Evolutionary conservation across 2,329 filamentous ascomycete species (phyloP).

Genomic region (Penicillium sp.): DNA sequence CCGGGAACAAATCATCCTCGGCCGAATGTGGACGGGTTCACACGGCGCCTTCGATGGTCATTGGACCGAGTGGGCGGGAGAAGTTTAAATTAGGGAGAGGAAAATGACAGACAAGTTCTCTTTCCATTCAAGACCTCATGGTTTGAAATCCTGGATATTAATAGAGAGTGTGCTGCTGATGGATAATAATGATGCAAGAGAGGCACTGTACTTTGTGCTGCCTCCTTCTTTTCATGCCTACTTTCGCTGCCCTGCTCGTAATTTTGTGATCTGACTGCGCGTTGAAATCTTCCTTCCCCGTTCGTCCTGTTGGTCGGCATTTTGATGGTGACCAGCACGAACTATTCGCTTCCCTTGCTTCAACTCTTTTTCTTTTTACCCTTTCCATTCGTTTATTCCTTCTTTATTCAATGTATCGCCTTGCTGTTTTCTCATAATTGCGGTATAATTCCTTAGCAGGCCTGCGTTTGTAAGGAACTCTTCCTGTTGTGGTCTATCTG

Average conservation of each 20-base stretch:
- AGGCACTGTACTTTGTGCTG: background rate
- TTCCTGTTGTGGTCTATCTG: background rate
- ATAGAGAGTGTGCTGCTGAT: no score
- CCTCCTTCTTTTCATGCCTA: background rate
- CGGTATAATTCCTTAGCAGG: no score
- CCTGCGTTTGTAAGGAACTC: background rate
- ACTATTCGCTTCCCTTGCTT: constrained; percentile 12
- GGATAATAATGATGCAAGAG: background rate
- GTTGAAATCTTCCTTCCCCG: constrained; percentile 3
- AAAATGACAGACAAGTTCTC: background rate
- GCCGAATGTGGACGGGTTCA: constrained; percentile 18
- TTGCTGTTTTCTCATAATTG: background rate
- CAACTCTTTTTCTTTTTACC: constrained; percentile 2
- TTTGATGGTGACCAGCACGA: constrained; percentile 15
- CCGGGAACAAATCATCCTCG: constrained; percentile 27
- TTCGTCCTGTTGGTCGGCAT: constrained; percentile 6
- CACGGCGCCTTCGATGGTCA: constrained; percentile 25
- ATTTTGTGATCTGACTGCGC: background rate
- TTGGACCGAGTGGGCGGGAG: constrained; percentile 25
- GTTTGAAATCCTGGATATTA: no score
- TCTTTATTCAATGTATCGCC: background rate
- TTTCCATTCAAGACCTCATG: background rate
- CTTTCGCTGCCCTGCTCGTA: background rate
- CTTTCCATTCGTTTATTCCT: background rate
- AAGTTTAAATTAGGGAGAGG: constrained; percentile 24